Evolutionary conservation across 2,329 filamentous ascomycete species (phyloP).

Genomic region (Malbranchea zuffiana): DNA sequence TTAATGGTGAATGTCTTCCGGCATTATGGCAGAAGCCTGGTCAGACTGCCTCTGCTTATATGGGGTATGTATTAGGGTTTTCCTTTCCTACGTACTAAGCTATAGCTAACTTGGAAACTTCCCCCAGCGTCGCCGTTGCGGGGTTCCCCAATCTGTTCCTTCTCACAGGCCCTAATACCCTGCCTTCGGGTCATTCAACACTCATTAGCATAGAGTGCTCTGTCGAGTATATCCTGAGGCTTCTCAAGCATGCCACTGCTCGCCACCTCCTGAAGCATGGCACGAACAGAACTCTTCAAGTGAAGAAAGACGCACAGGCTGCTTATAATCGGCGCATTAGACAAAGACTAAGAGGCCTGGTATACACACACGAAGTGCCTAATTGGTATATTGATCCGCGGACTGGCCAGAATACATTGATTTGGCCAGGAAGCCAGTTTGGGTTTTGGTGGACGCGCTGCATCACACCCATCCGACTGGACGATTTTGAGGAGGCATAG

Average conservation of each 20-base stretch:
- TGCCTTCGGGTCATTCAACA: conserved; percentile 6
- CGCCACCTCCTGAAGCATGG: not conserved
- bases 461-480: not conserved
- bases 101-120: not conserved
- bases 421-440: conserved; percentile 1
- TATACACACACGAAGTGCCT: not conserved
- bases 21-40: conserved; percentile 3
- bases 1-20: conserved; percentile 11
- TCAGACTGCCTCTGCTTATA: conserved; percentile 2
- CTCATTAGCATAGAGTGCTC: conserved; percentile 4
- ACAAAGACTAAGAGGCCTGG: not conserved
- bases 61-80: conserved; percentile 2
- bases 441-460: not conserved
- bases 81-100: not conserved
- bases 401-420: not conserved
- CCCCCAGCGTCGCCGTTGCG: conserved; percentile 1
- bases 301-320: not conserved
- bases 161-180: conserved; percentile 5
- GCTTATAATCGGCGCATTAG: not conserved
- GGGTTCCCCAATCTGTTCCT: conserved; percentile 5
- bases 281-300: not conserved
- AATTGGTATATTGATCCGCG: conserved; percentile 1
- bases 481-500: conserved; percentile 1
- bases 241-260: not conserved
- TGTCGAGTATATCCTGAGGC: not conserved